These are phyloP conservation scores for Alternaria sp. DNA, from an alignment of 2,329 filamentous ascomycete genomes.

Conservation along the genomic window DNA sequence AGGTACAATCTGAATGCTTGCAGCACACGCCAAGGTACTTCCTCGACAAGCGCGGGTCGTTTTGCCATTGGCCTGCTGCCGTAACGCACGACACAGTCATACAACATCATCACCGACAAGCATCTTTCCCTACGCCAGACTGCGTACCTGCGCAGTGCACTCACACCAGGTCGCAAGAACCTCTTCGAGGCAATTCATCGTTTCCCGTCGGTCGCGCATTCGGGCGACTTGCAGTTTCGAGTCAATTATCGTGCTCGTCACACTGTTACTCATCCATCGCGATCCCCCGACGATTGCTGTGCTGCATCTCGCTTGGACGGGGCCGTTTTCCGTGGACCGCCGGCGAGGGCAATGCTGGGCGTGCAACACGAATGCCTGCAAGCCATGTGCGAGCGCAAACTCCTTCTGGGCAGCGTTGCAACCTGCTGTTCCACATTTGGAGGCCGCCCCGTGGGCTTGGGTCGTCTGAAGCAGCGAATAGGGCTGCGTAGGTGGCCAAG, in stretches of 20 bases:
- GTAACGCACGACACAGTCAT: constrained; percentile 38
- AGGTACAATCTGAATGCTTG: background rate
- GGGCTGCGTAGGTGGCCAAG: constrained; percentile 1
- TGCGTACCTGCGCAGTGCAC: constrained; percentile 26
- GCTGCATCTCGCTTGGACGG: constrained; percentile 9
- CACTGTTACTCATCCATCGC: constrained; percentile 17
- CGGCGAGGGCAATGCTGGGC: constrained; percentile 15
- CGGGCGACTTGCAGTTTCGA: constrained; percentile 7
- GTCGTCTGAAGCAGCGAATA: constrained; percentile 17
- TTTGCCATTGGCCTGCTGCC: constrained; percentile 23
- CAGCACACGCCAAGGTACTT: background rate
- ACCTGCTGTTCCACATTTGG: constrained; percentile 22
- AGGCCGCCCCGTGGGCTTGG: constrained; percentile 22
- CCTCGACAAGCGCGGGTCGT: constrained; percentile 12
- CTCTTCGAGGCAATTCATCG: constrained; percentile 10
- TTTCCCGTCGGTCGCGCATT: constrained; percentile 18
- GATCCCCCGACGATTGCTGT: constrained; percentile 1
- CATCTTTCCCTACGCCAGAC: constrained; percentile 5
- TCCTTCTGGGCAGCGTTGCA: constrained; percentile 33
- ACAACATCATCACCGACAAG: constrained; percentile 28
- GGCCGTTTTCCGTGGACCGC: constrained; percentile 15
- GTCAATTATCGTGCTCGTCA: constrained; percentile 31
- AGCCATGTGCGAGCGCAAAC: constrained; percentile 19
- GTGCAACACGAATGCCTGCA: constrained; percentile 2
- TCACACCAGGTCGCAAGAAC: constrained; percentile 13